A percentile compares a stretch with the other conserved stretches of the same genome.
Evolutionary conservation across 108 stramenopile genomes (phyloP).

Genomic region (Aurantiochytrium sp.): DNA sequence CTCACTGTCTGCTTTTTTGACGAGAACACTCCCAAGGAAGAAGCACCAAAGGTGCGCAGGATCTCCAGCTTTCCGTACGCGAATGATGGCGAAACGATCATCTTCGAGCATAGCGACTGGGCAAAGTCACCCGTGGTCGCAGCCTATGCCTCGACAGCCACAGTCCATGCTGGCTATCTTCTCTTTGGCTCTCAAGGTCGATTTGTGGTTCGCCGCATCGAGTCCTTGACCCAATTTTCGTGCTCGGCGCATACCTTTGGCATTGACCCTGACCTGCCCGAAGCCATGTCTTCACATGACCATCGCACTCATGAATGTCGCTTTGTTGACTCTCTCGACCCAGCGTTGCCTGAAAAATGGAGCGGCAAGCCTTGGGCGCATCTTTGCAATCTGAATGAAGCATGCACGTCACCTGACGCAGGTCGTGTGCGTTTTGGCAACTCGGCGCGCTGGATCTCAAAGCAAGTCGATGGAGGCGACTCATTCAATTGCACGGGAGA

Average conservation of each 20-base stretch:
- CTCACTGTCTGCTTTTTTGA: too few species aligned
- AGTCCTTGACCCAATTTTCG: neutral
- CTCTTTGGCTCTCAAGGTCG: neutral
- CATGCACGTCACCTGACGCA: neutral
- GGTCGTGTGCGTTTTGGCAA: neutral
- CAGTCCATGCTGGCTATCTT: neutral
- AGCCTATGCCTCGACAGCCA: neutral
- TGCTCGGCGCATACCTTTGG: neutral
- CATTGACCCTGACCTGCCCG: neutral
- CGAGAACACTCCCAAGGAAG: too few species aligned
- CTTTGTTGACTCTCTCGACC: neutral
- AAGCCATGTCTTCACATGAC: neutral
- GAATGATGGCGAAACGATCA: neutral
- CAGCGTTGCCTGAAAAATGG: neutral
- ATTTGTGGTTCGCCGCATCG: neutral
- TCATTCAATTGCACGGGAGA: neutral
- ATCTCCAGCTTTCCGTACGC: too few species aligned
- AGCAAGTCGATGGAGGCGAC: neutral
- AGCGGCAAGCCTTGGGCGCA: neutral
- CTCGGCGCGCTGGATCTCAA: neutral
- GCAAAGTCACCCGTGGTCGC: neutral
- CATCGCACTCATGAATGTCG: neutral
- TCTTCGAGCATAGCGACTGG: neutral
- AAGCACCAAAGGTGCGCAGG: too few species aligned
- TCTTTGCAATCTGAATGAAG: neutral